Conservation (phyloP, 306 rosid species). For the Ceratonia siliqua region DNA sequence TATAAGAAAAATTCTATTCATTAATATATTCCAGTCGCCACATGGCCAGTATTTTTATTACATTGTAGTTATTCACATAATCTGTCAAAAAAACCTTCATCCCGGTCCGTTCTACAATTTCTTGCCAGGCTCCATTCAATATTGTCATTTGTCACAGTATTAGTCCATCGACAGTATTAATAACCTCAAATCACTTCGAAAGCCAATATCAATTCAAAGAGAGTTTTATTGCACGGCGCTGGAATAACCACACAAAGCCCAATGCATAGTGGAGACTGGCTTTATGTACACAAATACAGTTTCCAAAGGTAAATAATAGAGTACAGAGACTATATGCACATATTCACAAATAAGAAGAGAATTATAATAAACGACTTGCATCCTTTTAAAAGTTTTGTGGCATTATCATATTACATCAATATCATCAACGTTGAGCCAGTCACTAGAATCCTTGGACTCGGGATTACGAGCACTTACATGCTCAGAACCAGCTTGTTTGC, state of each 20-base stretch:
- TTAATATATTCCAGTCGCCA: not conserved
- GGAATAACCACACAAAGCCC: constrained; percentile 42
- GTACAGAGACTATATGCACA: constrained; percentile 47
- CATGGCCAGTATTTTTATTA: not conserved
- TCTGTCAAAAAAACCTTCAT: not conserved
- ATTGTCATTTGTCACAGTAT: not conserved
- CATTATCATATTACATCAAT: constrained; percentile 67
- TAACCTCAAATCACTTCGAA: constrained; percentile 20
- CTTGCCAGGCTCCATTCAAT: constrained; percentile 15
- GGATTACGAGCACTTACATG: constrained; percentile 60
- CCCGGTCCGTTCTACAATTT: not conserved
- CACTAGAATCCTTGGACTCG: constrained; percentile 76
- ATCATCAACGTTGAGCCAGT: constrained; percentile 92
- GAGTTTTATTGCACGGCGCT: constrained; percentile 32
- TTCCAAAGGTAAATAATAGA: constrained; percentile 45
- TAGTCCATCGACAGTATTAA: constrained; percentile 5
- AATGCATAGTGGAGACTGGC: constrained; percentile 43
- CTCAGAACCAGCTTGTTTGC: constrained; percentile 55
- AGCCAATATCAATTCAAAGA: constrained; percentile 20
- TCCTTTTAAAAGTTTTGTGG: constrained; percentile 26
- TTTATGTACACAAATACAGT: constrained; percentile 59
- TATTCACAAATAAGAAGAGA: constrained; percentile 57
- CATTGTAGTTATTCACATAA: not conserved
- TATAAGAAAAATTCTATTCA: not conserved
- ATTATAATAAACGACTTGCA: constrained; percentile 34